phyloP scores from a whole-genome alignment of 768 basidiomycete species.

The Trichaptum fuscoviolaceum region DNA sequence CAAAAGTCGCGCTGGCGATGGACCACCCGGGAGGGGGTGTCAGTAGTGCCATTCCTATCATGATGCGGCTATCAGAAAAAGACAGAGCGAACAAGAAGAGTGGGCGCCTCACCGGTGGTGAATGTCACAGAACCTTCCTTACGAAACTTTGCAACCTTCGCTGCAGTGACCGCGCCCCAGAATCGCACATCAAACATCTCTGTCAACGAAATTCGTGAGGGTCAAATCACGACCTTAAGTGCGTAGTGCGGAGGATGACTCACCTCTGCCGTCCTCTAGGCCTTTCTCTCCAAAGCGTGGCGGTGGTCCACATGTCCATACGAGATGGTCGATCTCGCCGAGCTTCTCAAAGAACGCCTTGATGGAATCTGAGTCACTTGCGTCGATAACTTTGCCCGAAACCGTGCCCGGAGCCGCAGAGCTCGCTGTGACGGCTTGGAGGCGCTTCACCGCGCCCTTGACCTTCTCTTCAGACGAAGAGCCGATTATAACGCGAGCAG shows the following conservation, averaged over 20 bases:
- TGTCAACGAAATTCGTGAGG: too few species aligned
- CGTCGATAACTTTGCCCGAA: slow-evolving; percentile 9
- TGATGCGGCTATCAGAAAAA: too few species aligned
- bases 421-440: not conserved
- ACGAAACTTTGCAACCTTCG: slow-evolving; percentile 7
- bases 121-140: not conserved
- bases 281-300: too few species aligned
- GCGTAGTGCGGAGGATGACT: too few species aligned
- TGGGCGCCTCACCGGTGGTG: not conserved
- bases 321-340: slow-evolving; percentile 14
- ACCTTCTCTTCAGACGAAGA: slow-evolving; percentile 10
- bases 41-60: not conserved
- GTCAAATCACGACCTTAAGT: too few species aligned
- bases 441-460: slow-evolving; percentile 5
- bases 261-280: too few species aligned
- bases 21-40: slow-evolving; percentile 6
- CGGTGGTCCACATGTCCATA: slow-evolving; percentile 9
- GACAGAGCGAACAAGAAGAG: too few species aligned
- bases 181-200: slow-evolving; percentile 8
- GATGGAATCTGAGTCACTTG: not conserved
- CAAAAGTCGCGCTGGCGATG: slow-evolving; percentile 1
- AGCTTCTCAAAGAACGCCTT: slow-evolving; percentile 8
- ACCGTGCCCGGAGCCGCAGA: slow-evolving; percentile 5
- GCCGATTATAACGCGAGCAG: slow-evolving; percentile 11
- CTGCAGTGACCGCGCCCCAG: slow-evolving; percentile 8